Evolutionary conservation across 306 rosid species (phyloP).

Genomic region (Fragaria nilgerrensis): DNA sequence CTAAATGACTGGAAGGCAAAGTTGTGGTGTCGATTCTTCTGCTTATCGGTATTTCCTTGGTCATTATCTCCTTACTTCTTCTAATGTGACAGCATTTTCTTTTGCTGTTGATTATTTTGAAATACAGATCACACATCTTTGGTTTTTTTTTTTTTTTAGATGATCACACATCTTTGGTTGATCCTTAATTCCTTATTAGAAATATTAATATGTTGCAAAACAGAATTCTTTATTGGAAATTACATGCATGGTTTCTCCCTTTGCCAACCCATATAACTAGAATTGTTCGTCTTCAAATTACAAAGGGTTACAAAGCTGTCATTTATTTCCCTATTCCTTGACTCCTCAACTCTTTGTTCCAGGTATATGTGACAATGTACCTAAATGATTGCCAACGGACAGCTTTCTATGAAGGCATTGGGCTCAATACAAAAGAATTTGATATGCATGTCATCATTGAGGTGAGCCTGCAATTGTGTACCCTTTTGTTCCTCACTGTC

Average conservation of each 20-base stretch:
- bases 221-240: background rate
- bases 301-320: background rate
- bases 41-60: conserved; percentile 61
- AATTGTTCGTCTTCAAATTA: conserved; percentile 1
- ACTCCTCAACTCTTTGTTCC: conserved; percentile 25
- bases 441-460: conserved; percentile 99
- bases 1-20: conserved; percentile 99
- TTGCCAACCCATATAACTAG: background rate
- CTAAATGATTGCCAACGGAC: conserved; percentile 97
- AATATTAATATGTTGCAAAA: background rate
- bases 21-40: conserved; percentile 92
- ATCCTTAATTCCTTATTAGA: background rate
- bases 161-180: background rate
- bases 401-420: conserved; percentile 95
- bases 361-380: conserved; percentile 98
- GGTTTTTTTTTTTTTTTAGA: too few relatives aligned
- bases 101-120: background rate
- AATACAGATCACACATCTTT: background rate
- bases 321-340: background rate
- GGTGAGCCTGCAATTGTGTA: conserved; percentile 44
- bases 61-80: background rate
- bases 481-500: background rate
- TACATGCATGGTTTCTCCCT: background rate
- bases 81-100: background rate
- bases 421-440: conserved; percentile 86